Evolutionary conservation across 1,284 basidiomycete genomes (phyloP).

Genomic region (Pterulicium gracile): DNA sequence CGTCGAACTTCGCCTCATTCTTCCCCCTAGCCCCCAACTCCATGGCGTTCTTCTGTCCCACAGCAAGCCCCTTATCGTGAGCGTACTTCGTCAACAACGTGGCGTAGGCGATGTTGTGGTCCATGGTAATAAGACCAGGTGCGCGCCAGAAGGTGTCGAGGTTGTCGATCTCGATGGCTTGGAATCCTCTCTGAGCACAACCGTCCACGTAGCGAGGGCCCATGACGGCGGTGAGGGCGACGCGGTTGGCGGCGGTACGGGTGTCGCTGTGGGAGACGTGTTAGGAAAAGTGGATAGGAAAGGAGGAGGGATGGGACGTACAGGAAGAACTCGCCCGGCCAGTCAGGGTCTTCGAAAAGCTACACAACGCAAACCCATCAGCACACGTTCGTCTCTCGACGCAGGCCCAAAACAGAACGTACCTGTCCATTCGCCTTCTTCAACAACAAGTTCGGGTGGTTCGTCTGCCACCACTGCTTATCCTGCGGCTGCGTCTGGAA

Average conservation of each 20-base stretch:
- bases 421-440: not conserved
- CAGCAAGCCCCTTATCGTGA: conserved; percentile 6
- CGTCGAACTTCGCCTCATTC: conserved; percentile 7
- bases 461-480: conserved; percentile 3
- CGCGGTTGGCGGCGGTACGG: conserved; percentile 8
- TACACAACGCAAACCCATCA: too few relatives aligned
- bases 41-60: conserved; percentile 10
- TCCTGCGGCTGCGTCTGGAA: conserved; percentile 9
- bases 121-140: conserved; percentile 5
- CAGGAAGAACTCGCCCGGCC: conserved; percentile 10
- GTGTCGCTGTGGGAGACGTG: conserved; percentile 6
- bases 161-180: conserved; percentile 11
- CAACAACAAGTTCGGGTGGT: not conserved
- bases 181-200: conserved; percentile 9
- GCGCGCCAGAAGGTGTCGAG: conserved; percentile 10
- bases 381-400: too few relatives aligned
- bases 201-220: conserved; percentile 8
- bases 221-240: conserved; percentile 6
- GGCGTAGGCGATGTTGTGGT: conserved; percentile 9
- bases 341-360: conserved; percentile 9
- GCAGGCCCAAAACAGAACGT: too few relatives aligned
- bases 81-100: conserved; percentile 9
- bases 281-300: too few relatives aligned
- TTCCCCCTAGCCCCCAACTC: conserved; percentile 5
- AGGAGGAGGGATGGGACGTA: too few relatives aligned